Conservation (phyloP, 2,329 filamentous ascomycete species). For the Phaeophleospora eucalypticola region DNA sequence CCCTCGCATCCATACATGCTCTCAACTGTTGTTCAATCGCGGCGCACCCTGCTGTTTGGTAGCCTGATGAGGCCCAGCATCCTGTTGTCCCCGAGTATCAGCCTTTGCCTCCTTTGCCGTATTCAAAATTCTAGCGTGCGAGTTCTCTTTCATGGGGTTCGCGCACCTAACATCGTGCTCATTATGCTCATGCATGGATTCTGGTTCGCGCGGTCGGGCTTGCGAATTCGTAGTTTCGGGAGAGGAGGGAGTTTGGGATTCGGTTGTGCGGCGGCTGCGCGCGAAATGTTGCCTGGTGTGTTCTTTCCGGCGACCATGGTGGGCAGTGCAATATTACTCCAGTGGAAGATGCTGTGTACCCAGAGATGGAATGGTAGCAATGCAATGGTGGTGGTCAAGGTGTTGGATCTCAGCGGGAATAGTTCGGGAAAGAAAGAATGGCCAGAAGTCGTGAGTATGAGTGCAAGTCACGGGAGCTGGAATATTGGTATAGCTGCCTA, state of each 20-base stretch:
- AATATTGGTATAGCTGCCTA: too few species aligned
- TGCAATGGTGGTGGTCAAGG: too few species aligned
- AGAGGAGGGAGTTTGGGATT: slow-evolving; percentile 49
- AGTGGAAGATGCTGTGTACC: too few species aligned
- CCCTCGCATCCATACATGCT: slow-evolving; percentile 75
- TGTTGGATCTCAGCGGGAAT: too few species aligned
- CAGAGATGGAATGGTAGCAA: too few species aligned
- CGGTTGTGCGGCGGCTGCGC: slow-evolving; percentile 1
- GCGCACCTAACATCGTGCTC: slow-evolving; percentile 62
- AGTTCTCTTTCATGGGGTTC: background rate
- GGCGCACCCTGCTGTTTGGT: slow-evolving; percentile 58
- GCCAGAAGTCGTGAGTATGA: too few species aligned
- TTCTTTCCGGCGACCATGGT: slow-evolving; percentile 4
- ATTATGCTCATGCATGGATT: slow-evolving; percentile 65
- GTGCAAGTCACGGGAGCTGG: too few species aligned
- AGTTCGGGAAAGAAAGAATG: too few species aligned
- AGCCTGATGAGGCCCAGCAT: slow-evolving; percentile 79
- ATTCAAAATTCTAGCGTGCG: too few species aligned
- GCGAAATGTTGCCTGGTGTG: background rate
- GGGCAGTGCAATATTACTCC: too few species aligned
- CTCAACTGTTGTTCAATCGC: slow-evolving; percentile 58
- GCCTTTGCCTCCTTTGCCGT: background rate
- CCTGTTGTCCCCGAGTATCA: slow-evolving; percentile 52
- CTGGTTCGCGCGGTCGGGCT: slow-evolving; percentile 57
- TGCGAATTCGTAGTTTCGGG: slow-evolving; percentile 60